A percentile compares a stretch with the other conserved stretches of the same genome.
These are phyloP conservation scores for Fusarium sp. DNA, from an alignment of 2,329 filamentous ascomycete genomes.

Conservation along the genomic window DNA sequence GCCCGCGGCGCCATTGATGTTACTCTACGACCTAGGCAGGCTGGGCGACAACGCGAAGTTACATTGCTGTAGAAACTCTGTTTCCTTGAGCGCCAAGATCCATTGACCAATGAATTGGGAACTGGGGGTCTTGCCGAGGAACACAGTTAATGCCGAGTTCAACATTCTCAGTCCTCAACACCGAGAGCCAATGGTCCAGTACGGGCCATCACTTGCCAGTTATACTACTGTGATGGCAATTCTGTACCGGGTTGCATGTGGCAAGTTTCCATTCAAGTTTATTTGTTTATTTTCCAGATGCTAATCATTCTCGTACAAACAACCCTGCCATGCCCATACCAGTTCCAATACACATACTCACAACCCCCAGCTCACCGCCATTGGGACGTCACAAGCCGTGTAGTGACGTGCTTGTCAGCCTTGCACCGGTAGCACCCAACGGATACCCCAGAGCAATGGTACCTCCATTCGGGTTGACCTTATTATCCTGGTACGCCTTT, in stretches of 20 bases:
- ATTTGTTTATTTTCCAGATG: background rate
- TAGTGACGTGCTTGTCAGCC: conserved; percentile 79
- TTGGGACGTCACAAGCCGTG: conserved; percentile 72
- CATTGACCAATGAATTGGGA: background rate
- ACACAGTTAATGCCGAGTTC: background rate
- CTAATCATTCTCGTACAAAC: conserved; percentile 35
- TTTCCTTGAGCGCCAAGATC: no score
- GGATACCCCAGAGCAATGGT: conserved; percentile 94
- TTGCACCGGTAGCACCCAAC: conserved; percentile 85
- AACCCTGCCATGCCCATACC: conserved; percentile 46
- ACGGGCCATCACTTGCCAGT: background rate
- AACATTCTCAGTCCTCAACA: background rate
- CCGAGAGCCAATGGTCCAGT: background rate
- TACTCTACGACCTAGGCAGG: background rate
- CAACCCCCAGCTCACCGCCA: conserved; percentile 81
- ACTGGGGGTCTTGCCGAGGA: background rate
- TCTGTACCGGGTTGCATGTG: background rate
- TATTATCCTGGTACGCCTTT: conserved; percentile 69
- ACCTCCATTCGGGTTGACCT: conserved; percentile 91
- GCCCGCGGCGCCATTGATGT: background rate
- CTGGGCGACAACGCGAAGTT: no score
- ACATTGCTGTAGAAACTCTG: no score
- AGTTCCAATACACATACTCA: conserved; percentile 90
- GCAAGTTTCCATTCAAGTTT: background rate
- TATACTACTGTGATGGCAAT: background rate